Base-by-base conservation (phyloP, 176 grass and related monocot genomes). In the Avena eriantha region DNA sequence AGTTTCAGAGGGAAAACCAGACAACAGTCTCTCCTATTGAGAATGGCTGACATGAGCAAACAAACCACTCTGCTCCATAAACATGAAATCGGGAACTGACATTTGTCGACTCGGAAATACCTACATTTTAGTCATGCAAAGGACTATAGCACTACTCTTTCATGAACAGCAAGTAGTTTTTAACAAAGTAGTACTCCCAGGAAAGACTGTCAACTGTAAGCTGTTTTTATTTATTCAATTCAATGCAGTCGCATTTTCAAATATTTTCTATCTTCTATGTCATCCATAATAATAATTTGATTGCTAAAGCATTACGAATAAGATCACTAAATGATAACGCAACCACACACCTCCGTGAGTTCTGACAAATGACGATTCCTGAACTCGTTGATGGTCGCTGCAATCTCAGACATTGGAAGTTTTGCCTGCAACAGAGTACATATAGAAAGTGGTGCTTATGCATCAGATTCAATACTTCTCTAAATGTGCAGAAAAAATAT, bases 361-460 rank as follows among this genome's bases (percentile, higher is more conserved):
- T 99, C 97, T 77, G 97, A 96, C 66, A 99, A 87, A 93, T 99
- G 97, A 77, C 97, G 94, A 61, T 54, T 91, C 79, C 97, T 89
- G 72, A 96, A 99, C 73, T 99, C 97, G 80, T 87, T 96, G 83
- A 99, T 93, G 54, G 94, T 94, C 80, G 94, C 85, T 60, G 94
- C 94, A 72, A 99, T 99, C 90, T 99, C 94, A 68, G 97, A 94
- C 86, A 83, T 96, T 69, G 97, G 97, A 81, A 96, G 86, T 86
- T 99, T 99, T 74, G 94, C 90, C 97, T 99, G 85, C 41, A 49
- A 72, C 33, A 80, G 21, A 77, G 35, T 22, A 35, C 24, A 80
- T 19, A 39, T 15, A 86, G 23, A 83, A 48, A 78, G 70, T 79
- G 31, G 54, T 74, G 60, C 11, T 29, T 69, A 73, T 34, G 18